Conservation (phyloP, 2,329 filamentous ascomycete genomes). For the Zymoseptoria crescenta region DNA sequence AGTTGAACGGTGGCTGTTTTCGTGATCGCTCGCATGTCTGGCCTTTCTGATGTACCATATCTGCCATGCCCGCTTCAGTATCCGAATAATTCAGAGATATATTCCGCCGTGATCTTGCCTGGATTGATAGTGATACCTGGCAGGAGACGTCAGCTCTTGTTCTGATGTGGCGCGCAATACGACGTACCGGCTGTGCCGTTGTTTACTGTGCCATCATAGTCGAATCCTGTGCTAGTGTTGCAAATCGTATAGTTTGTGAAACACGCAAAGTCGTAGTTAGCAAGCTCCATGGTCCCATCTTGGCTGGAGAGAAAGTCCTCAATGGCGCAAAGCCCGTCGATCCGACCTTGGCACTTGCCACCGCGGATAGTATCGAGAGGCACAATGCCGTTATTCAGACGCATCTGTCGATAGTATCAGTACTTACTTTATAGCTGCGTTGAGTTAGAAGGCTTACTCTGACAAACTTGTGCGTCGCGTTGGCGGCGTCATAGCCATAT, state of each 20-base stretch:
- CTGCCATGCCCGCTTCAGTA: neutral
- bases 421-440: neutral
- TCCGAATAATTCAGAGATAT: neutral
- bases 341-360: slow-evolving; percentile 36
- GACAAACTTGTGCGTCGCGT: slow-evolving; percentile 40
- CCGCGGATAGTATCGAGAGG: slow-evolving; percentile 42
- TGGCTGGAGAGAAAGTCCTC: slow-evolving; percentile 22
- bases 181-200: slow-evolving; percentile 7
- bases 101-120: slow-evolving; percentile 18
- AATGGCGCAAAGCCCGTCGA: slow-evolving; percentile 41
- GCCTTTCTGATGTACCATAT: neutral
- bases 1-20: neutral
- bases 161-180: neutral
- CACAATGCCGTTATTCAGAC: slow-evolving; percentile 44
- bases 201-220: slow-evolving; percentile 35
- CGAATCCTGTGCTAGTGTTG: slow-evolving; percentile 32
- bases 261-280: slow-evolving; percentile 43
- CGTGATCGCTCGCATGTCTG: neutral
- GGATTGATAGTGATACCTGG: slow-evolving; percentile 15
- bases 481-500: slow-evolving; percentile 39
- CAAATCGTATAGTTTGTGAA: slow-evolving; percentile 42
- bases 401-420: slow-evolving; percentile 26
- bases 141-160: neutral
- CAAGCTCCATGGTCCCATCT: neutral
- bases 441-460: slow-evolving; percentile 17